phyloP scores from a whole-genome alignment of 2,329 filamentous ascomycete species.

The Blastomyces gilchristii region DNA sequence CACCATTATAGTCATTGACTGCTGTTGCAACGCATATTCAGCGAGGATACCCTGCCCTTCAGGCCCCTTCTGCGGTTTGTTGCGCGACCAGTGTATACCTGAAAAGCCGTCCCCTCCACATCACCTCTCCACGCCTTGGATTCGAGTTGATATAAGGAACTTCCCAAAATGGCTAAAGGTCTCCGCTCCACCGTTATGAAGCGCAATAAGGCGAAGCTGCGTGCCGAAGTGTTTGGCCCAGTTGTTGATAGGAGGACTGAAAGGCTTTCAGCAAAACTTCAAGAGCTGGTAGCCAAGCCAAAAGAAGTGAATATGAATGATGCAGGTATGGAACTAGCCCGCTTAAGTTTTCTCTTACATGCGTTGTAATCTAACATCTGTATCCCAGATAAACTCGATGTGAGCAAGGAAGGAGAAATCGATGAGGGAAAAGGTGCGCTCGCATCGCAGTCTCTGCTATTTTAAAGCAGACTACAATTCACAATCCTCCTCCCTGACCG shows the following conservation, averaged over 20 bases:
- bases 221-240: slow-evolving; percentile 73
- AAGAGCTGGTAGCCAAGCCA: slow-evolving; percentile 67
- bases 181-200: slow-evolving; percentile 69
- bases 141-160: neutral
- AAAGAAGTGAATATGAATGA: slow-evolving; percentile 38
- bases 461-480: neutral
- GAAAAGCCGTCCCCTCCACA: no score
- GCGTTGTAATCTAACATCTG: slow-evolving; percentile 8
- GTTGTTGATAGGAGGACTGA: slow-evolving; percentile 68
- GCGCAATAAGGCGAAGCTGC: slow-evolving; percentile 70
- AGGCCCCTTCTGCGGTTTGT: neutral
- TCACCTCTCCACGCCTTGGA: neutral
- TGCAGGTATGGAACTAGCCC: slow-evolving; percentile 17
- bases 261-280: slow-evolving; percentile 73
- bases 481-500: neutral
- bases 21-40: neutral
- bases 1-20: neutral
- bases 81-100: neutral
- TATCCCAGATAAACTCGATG: slow-evolving; percentile 15
- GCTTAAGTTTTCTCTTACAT: slow-evolving; percentile 18
- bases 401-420: slow-evolving; percentile 15
- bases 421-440: slow-evolving; percentile 9
- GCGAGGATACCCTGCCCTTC: neutral
- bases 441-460: slow-evolving; percentile 5
- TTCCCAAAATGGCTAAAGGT: slow-evolving; percentile 69